These are phyloP conservation scores for Dalbergia cultrata DNA, from an alignment of 306 rosid species.

Conservation along the genomic window DNA sequence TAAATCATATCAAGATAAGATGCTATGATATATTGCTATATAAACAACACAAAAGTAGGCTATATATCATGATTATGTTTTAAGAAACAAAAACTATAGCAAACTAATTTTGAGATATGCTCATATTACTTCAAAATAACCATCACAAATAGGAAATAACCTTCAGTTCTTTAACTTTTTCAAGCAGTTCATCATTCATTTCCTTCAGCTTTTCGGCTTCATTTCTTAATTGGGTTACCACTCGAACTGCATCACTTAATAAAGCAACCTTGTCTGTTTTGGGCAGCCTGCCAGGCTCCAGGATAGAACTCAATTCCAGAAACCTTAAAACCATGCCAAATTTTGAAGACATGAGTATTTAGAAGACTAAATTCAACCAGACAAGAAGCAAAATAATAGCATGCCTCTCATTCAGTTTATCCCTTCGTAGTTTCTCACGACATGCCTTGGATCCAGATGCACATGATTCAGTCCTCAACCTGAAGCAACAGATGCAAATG, in stretches of 20 bases:
- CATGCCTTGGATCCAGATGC: slow-evolving; percentile 79
- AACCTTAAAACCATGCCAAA: slow-evolving; percentile 74
- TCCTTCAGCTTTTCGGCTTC: slow-evolving; percentile 77
- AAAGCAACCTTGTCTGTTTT: slow-evolving; percentile 83
- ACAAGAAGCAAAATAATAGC: slow-evolving; percentile 46
- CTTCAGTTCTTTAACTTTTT: slow-evolving; percentile 82
- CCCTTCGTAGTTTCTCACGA: slow-evolving; percentile 92
- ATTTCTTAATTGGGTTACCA: slow-evolving; percentile 68
- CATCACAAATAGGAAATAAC: slow-evolving; percentile 47
- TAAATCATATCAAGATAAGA: not conserved
- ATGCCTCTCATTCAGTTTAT: slow-evolving; percentile 90
- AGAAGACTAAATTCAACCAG: slow-evolving; percentile 45
- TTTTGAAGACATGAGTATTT: slow-evolving; percentile 44
- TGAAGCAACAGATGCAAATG: slow-evolving; percentile 47
- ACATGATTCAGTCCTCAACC: slow-evolving; percentile 71
- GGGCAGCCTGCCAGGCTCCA: slow-evolving; percentile 82
- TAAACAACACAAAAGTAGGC: not conserved
- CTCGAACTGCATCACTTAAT: slow-evolving; percentile 77
- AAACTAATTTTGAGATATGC: slow-evolving; percentile 7
- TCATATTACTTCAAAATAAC: not conserved
- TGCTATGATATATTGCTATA: not conserved
- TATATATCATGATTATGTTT: not conserved
- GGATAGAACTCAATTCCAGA: slow-evolving; percentile 78
- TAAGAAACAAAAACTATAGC: slow-evolving; percentile 15
- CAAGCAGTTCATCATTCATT: slow-evolving; percentile 62